Base-by-base conservation (phyloP, 2,329 filamentous ascomycete genomes). In the Colletotrichum tanaceti region DNA sequence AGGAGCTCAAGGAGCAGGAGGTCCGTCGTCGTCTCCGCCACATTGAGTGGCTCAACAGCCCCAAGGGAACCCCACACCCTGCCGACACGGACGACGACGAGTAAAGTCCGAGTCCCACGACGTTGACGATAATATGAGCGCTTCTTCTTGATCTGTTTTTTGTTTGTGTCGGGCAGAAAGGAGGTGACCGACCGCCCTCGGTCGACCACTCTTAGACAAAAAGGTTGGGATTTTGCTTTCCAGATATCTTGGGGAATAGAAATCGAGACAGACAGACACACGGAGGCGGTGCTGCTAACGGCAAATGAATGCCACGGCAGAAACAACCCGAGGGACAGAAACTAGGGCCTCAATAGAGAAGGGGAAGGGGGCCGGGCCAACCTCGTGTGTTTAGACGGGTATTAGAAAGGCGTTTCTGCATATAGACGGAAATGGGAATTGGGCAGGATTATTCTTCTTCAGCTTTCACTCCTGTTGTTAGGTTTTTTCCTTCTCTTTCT, bases 1-100 rank as follows among this genome's bases (percentile, higher is more conserved):
- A 94, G 82, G 94, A 99, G 81, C 74, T 94, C 78, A 99, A 99
- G 88, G 96, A 99, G 80, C 87, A 92, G 22, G 95, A 98, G 82
- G 91, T 92, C 50, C 87, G 97, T 72, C 89, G 95, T 73, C 87
- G 96, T 74, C 84, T 98, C 80, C 89, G 96, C 75, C 94, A 99
- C 81, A 91, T 92, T 74, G 87, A 91, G 78, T 92, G 91, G 92
- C 84, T 97, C 74, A 95, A 93, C 81, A 93, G 88, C 75, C 92
- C 92, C 73, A 94, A 94, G 87, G 93, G 93, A 5, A 95, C 92
- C 4, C 92, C 92, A 38, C 89, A 92, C 77, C 92, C 91, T 7
- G 81, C 80, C 10, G 92, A 95, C 78, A 94, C 91, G 20, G 92
- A 95, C 74, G 92, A 94, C 71, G 93, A 95, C 78, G 89, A 83